Base-by-base conservation (phyloP, 2,329 filamentous ascomycete genomes). In the Ustulina deusta region DNA sequence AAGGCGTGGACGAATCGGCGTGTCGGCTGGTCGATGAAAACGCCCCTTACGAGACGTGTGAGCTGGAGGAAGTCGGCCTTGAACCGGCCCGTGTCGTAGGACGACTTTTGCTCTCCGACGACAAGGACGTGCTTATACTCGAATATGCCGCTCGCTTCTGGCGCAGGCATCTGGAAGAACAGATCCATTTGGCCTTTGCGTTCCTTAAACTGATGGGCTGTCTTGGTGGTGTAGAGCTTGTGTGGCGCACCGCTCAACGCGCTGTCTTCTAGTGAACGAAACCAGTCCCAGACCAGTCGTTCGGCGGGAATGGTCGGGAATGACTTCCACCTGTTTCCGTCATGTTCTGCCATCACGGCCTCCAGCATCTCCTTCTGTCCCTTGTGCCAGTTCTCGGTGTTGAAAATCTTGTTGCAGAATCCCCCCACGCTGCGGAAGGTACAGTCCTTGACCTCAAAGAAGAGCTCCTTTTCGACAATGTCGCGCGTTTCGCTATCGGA, bases 1-100 rank as follows among this genome's bases (percentile, higher is more conserved):
- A 69, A 69, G 1, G 64, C 67, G 52, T 69, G 57, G n/a, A 69
- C 13, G 25, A 67, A 69, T 61, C 60, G 63, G 56, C 67, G 67
- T 34, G 57, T 64, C 22, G n/a, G n/a, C n/a, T n/a, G n/a, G n/a
- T n/a, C n/a, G n/a, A n/a, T n/a, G n/a, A n/a, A n/a, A n/a, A n/a
- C n/a, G n/a, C n/a, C n/a, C n/a, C n/a, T n/a, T n/a, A n/a, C n/a
- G n/a, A n/a, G n/a, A n/a, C n/a, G n/a, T n/a, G n/a, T n/a, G n/a
- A n/a, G n/a, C n/a, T n/a, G n/a, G n/a, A n/a, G n/a, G n/a, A n/a
- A n/a, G n/a, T n/a, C n/a, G n/a, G n/a, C n/a, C n/a, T n/a, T n/a
- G n/a, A n/a, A n/a, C n/a, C n/a, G n/a, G n/a, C n/a, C n/a, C n/a
- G n/a, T n/a, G n/a, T n/a, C n/a, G n/a, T n/a, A n/a, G n/a, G n/a